A percentile compares a stretch with the other conserved stretches of the same genome.
These are phyloP conservation scores for Cercophora sp. DNA, from an alignment of 495 filamentous ascomycete genomes.

Conservation along the genomic window DNA sequence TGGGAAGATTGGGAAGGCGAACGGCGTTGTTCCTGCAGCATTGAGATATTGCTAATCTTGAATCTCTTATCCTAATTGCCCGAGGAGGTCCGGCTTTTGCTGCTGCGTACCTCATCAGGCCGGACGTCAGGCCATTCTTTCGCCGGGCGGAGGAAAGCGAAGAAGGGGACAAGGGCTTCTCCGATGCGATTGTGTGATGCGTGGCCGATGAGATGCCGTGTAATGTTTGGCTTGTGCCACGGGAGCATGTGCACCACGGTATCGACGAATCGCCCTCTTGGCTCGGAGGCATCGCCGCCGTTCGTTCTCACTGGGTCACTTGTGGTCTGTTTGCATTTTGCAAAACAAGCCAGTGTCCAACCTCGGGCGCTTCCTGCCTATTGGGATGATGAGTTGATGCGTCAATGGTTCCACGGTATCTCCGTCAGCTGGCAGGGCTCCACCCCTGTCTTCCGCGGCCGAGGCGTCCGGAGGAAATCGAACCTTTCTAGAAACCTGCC, in stretches of 20 bases:
- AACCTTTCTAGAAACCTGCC: conserved; percentile 14
- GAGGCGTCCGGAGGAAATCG: neutral
- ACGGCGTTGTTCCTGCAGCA: conserved; percentile 2
- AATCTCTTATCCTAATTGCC: neutral
- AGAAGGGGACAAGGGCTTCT: too few relatives aligned
- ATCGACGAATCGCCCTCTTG: neutral
- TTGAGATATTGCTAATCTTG: neutral
- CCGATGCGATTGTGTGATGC: too few relatives aligned
- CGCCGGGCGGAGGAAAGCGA: too few relatives aligned
- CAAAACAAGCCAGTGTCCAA: too few relatives aligned
- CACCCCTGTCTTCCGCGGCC: neutral
- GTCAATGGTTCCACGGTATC: conserved; percentile 6
- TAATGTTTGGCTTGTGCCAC: neutral
- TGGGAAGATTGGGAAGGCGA: too few relatives aligned
- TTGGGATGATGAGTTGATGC: neutral
- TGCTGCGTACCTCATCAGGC: neutral
- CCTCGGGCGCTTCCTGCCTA: neutral
- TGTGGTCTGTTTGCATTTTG: neutral
- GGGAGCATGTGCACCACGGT: neutral
- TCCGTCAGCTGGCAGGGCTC: neutral
- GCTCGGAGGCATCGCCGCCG: too few relatives aligned
- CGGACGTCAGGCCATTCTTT: neutral
- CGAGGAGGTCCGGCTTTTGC: neutral
- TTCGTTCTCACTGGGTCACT: neutral
- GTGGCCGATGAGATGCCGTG: neutral